phyloP scores from a whole-genome alignment of 345 rosid species.

The Excoecaria agallocha region DNA sequence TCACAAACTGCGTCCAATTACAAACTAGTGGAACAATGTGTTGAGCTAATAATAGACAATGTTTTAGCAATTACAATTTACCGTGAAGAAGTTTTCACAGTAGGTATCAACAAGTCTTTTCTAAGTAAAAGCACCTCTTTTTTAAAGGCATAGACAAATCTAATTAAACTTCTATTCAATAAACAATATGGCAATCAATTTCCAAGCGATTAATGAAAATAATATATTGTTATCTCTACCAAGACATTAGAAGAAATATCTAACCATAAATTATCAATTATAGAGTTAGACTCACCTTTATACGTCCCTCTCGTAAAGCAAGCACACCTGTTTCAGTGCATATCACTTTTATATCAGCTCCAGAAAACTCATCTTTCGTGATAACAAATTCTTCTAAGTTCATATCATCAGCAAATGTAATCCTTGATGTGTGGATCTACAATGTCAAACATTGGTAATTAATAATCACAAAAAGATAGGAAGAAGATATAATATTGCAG shows the following conservation, averaged over 20 bases:
- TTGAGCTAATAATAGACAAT: no score
- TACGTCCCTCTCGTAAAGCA: conserved; percentile 90
- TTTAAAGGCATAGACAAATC: no score
- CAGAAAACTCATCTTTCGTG: conserved; percentile 98
- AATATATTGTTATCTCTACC: neutral
- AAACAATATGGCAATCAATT: no score
- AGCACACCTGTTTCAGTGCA: conserved; percentile 98
- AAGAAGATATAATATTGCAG: no score
- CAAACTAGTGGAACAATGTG: no score
- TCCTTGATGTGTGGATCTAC: conserved; percentile 92
- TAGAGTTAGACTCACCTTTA: conserved; percentile 56
- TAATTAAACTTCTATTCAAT: no score
- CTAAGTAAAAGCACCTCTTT: no score
- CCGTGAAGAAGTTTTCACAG: no score
- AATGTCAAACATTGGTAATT: neutral
- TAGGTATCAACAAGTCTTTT: no score
- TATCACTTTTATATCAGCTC: conserved; percentile 96
- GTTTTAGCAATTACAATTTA: no score
- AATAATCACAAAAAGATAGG: neutral
- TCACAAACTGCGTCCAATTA: no score
- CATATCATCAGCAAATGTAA: conserved; percentile 94
- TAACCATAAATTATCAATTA: neutral
- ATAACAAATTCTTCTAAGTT: conserved; percentile 97
- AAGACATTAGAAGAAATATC: neutral
- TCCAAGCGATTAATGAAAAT: neutral